Percentiles rank a stretch among this genome's conserved stretches.
phyloP scores from a whole-genome alignment of 2,329 filamentous ascomycete species.

The Cercospora sp. region DNA sequence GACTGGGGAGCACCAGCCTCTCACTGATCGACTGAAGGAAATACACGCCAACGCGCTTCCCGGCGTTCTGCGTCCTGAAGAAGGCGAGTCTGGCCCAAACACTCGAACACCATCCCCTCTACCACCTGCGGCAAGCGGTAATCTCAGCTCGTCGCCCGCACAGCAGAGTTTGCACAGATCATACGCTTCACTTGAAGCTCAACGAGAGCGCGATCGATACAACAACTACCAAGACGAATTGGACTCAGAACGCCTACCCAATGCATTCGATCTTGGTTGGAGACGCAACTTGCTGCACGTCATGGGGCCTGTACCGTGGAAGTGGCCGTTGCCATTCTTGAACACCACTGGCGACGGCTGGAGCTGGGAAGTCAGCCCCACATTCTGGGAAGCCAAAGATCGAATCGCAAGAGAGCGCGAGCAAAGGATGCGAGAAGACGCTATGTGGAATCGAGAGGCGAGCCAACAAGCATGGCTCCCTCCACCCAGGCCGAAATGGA shows the following conservation, averaged over 20 bases:
- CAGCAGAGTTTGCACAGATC: constrained; percentile 46
- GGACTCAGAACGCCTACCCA: constrained; percentile 82
- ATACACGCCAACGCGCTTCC: constrained; percentile 80
- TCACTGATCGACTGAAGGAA: constrained; percentile 74
- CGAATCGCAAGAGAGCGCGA: constrained; percentile 49
- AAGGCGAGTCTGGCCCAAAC: constrained; percentile 62
- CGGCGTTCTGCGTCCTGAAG: constrained; percentile 76
- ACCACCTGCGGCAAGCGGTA: background rate
- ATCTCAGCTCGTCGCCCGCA: constrained; percentile 45
- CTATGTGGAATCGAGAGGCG: constrained; percentile 20
- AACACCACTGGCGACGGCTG: constrained; percentile 92
- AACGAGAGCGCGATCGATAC: constrained; percentile 67
- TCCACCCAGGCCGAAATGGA: constrained; percentile 28
- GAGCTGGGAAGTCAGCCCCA: constrained; percentile 82
- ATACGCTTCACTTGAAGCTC: constrained; percentile 60
- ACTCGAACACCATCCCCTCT: constrained; percentile 36
- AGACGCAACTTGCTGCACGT: constrained; percentile 76
- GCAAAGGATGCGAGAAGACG: constrained; percentile 38
- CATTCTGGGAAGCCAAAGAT: constrained; percentile 73
- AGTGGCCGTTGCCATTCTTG: constrained; percentile 79
- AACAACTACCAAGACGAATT: constrained; percentile 84
- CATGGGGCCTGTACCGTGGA: constrained; percentile 69
- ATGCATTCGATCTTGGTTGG: constrained; percentile 90
- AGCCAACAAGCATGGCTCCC: constrained; percentile 20
- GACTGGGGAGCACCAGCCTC: constrained; percentile 27